These are phyloP conservation scores for Pouteria campechiana DNA, from an alignment of 179 eudicot genomes.

Conservation along the genomic window DNA sequence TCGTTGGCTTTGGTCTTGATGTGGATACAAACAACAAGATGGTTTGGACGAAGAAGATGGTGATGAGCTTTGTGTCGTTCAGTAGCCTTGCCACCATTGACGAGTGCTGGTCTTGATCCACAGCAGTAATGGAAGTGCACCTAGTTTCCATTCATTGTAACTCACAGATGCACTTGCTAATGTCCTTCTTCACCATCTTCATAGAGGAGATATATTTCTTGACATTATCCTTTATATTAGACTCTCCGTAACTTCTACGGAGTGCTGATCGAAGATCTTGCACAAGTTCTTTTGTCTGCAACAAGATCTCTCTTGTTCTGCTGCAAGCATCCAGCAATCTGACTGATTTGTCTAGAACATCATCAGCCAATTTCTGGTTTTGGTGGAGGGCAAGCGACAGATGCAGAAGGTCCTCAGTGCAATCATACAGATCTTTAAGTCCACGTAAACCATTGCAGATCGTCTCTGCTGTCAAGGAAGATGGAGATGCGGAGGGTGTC, in stretches of 20 bases:
- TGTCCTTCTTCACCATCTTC: constrained; percentile 24
- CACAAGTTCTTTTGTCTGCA: constrained; percentile 7
- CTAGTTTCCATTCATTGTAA: constrained; percentile 22
- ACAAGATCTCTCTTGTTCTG: constrained; percentile 5
- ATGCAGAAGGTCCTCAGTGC: constrained; percentile 26
- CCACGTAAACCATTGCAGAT: constrained; percentile 30
- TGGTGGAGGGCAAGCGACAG: constrained; percentile 19
- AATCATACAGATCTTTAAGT: constrained; percentile 34
- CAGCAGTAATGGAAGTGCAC: not conserved
- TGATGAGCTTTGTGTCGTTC: constrained; percentile 14
- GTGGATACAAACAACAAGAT: constrained; percentile 24
- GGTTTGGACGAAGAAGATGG: constrained; percentile 13
- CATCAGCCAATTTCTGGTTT: constrained; percentile 17
- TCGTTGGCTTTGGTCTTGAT: constrained; percentile 13
- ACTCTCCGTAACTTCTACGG: constrained; percentile 12
- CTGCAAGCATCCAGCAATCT: constrained; percentile 13
- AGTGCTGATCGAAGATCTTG: constrained; percentile 14
- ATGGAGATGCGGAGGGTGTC: too few relatives aligned
- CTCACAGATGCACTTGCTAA: constrained; percentile 16
- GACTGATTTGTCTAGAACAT: constrained; percentile 13
- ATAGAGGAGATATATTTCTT: constrained; percentile 14
- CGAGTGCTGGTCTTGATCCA: constrained; percentile 4
- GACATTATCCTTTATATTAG: constrained; percentile 10
- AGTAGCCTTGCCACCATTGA: constrained; percentile 12
- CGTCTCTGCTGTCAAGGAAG: constrained; percentile 9